phyloP scores from a whole-genome alignment of 2,329 filamentous ascomycete species.

The Fusarium foetens region DNA sequence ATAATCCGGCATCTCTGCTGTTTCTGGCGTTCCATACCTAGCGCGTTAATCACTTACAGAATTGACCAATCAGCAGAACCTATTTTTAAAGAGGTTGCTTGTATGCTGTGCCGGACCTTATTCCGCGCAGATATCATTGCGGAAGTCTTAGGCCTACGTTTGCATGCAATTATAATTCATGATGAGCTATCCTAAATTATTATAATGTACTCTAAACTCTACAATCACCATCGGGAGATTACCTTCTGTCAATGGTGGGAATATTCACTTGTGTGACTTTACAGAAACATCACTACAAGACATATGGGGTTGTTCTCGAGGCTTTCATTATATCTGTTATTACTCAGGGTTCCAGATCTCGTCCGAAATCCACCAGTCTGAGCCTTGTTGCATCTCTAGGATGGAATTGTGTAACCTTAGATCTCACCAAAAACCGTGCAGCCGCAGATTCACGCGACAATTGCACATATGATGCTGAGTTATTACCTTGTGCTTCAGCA shows the following conservation, averaged over 20 bases:
- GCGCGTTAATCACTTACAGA: neutral
- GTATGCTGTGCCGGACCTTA: neutral
- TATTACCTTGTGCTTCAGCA: constrained; percentile 64
- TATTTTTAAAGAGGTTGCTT: constrained; percentile 41
- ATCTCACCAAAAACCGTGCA: constrained; percentile 70
- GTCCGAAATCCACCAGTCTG: constrained; percentile 71
- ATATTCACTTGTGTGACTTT: neutral
- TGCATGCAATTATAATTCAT: neutral
- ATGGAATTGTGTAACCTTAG: constrained; percentile 74
- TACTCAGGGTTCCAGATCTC: constrained; percentile 66
- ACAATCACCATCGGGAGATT: neutral
- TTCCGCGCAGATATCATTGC: neutral
- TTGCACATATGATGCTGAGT: constrained; percentile 66
- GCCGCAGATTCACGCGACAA: constrained; percentile 70
- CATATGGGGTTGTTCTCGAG: neutral
- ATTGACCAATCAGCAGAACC: constrained; percentile 45
- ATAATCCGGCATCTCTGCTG: neutral
- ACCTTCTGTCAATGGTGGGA: neutral
- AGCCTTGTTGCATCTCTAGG: constrained; percentile 69
- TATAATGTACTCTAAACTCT: neutral
- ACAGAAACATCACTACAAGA: neutral
- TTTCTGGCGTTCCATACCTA: neutral
- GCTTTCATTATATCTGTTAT: neutral
- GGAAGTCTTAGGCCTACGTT: neutral
- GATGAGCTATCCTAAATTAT: neutral